Conservation (phyloP, 306 rosid genomes). For the Carpinus viminea region DNA sequence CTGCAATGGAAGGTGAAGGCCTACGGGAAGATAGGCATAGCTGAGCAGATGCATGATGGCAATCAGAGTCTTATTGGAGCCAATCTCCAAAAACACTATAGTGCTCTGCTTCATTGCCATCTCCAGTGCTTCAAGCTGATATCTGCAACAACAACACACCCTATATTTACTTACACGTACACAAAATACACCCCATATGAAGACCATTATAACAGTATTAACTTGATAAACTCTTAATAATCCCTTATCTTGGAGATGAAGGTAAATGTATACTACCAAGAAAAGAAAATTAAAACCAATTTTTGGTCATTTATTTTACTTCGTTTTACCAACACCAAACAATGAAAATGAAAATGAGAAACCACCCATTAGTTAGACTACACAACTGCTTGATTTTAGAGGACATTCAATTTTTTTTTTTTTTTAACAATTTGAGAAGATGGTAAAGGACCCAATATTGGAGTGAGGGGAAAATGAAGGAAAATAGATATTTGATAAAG, state of each 20-base stretch:
- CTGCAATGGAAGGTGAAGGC: constrained; percentile 60
- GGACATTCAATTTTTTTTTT: no score
- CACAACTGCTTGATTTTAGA: not conserved
- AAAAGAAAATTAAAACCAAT: not conserved
- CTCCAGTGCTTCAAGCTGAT: constrained; percentile 79
- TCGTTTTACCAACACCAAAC: not conserved
- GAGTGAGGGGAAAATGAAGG: no score
- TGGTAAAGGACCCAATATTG: not conserved
- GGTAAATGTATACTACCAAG: not conserved
- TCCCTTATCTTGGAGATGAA: not conserved
- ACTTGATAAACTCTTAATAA: not conserved
- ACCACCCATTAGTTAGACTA: not conserved
- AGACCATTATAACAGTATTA: not conserved
- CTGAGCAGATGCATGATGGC: constrained; percentile 82
- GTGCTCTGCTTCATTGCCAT: constrained; percentile 61
- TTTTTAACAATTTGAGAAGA: not conserved
- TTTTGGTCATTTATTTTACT: no score
- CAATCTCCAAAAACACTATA: constrained; percentile 75
- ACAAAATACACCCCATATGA: not conserved
- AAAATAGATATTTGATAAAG: not conserved
- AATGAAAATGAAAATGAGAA: not conserved
- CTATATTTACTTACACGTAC: not conserved
- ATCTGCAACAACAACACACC: constrained; percentile 39
- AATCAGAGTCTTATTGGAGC: constrained; percentile 87
- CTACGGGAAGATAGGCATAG: constrained; percentile 61